A percentile compares a stretch with the other conserved stretches of the same genome.
Evolutionary conservation across 2,329 filamentous ascomycete genomes (phyloP).

Genomic region (Kalmusia sp.): DNA sequence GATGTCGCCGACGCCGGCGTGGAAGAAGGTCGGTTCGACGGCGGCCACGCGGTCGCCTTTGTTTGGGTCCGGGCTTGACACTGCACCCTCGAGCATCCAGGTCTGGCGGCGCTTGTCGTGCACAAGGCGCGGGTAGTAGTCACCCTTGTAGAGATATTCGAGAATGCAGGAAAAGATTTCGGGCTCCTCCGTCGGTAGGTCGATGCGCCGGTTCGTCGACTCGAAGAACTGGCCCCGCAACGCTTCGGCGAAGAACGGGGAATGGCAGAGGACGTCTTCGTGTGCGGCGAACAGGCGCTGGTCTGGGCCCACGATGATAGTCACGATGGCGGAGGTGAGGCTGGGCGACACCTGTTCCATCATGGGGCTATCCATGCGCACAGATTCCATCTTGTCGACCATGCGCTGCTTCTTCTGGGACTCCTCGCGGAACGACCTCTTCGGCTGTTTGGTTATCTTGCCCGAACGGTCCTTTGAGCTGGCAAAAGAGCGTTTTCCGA

Average conservation of each 20-base stretch:
- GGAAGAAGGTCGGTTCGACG: conserved; percentile 79
- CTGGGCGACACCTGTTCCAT: conserved; percentile 58
- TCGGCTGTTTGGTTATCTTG: conserved; percentile 81
- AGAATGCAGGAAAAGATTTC: conserved; percentile 93
- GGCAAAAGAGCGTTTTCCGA: conserved; percentile 83
- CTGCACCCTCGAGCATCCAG: conserved; percentile 84
- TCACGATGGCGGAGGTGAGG: conserved; percentile 78
- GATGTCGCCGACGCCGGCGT: conserved; percentile 74
- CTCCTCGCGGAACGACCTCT: conserved; percentile 79
- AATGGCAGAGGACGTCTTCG: conserved; percentile 87
- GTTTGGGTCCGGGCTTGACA: conserved; percentile 61
- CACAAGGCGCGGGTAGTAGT: conserved; percentile 90
- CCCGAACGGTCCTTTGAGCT: conserved; percentile 81
- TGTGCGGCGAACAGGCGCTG: conserved; percentile 93
- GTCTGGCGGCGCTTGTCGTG: conserved; percentile 85
- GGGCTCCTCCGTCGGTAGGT: conserved; percentile 81
- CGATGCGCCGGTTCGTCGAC: conserved; percentile 74
- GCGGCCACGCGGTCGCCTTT: conserved; percentile 62
- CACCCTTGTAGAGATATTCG: conserved; percentile 96
- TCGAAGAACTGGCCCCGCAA: conserved; percentile 77
- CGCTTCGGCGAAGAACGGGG: conserved; percentile 80
- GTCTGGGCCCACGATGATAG: conserved; percentile 82
- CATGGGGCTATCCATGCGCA: conserved; percentile 64
- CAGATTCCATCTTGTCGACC: conserved; percentile 72
- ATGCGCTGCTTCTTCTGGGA: conserved; percentile 80